Base-by-base conservation (phyloP, 129 eudicot genomes). In the Gnaphalium uliginosum region DNA sequence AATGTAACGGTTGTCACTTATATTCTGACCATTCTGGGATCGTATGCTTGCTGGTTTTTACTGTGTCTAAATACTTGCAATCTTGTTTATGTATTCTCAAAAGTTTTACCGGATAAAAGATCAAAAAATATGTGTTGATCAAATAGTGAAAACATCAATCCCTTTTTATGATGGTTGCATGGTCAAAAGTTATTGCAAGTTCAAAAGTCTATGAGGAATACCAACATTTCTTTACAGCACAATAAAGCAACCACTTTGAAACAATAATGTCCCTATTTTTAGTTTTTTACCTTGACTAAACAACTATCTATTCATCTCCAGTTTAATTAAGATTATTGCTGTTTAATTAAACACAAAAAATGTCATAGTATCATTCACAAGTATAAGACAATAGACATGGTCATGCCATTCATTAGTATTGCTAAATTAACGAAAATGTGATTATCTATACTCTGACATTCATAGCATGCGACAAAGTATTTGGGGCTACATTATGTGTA, bases 171-270 rank as follows among this genome's bases (percentile, higher is more conserved):
- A 66, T 72, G 74, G 78, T 66, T 80, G 75, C 74, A 80, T 80
- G 79, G 83, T 80, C 83, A 80, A 80, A 80, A 80, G 83, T 58
- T 78, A 78, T 59, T 39, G 80, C 21, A 29, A 74, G 78, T 39
- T 26, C 60, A 19, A 77, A 78, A 70, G 76, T 48, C 63, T 51
- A 19, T 48, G 65, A 41, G 76, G 76, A 21, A 78, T 72, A 43
- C 76, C 64, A 46, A 73, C 75, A 73, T 67, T 73, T 79, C 79
- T 80, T 80, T 73, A 73, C 83, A 80, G 67, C 75, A 21, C 79
- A 73, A 73, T 29, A 80, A 80, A 80, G 79, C 74, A 57, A 67
- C 70, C 75, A 67, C 63, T 11, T 66, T 39, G 73, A 56, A 54
- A 73, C 79, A 79, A 80, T 80, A 80, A 80, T 73, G 74, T 30